Conservation (phyloP, 2,329 filamentous ascomycete genomes). For the Venturia oleaginea region DNA sequence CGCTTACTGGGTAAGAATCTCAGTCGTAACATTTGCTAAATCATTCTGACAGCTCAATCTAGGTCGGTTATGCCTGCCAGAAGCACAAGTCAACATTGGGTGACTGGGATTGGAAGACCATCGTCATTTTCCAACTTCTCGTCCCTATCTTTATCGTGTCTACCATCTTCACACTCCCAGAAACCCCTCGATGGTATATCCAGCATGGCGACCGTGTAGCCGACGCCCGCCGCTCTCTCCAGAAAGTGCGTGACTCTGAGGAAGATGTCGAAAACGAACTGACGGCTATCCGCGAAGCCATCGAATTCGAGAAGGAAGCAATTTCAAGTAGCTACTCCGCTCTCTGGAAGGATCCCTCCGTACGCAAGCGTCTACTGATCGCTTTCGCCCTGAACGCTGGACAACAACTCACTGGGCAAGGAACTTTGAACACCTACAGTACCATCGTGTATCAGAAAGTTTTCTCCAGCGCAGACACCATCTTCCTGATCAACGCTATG, state of each 20-base stretch:
- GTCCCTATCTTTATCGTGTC: conserved; percentile 53
- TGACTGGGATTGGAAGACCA: conserved; percentile 66
- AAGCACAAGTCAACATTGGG: conserved; percentile 48
- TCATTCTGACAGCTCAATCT: background rate
- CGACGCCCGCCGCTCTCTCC: conserved; percentile 48
- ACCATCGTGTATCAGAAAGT: conserved; percentile 67
- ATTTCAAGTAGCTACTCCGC: conserved; percentile 54
- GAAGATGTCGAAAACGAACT: conserved; percentile 60
- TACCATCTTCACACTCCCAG: conserved; percentile 57
- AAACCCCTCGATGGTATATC: conserved; percentile 60
- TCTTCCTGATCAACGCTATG: conserved; percentile 64
- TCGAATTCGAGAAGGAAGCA: conserved; percentile 64
- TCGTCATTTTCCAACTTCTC: conserved; percentile 65
- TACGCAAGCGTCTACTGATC: conserved; percentile 57
- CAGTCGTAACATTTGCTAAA: background rate
- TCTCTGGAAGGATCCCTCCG: conserved; percentile 60
- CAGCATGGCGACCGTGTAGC: conserved; percentile 52
- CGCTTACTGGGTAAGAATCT: conserved; percentile 50
- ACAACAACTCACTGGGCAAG: conserved; percentile 64
- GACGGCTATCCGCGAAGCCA: conserved; percentile 54
- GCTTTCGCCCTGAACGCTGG: conserved; percentile 60
- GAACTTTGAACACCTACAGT: conserved; percentile 63
- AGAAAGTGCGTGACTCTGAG: conserved; percentile 53
- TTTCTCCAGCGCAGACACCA: conserved; percentile 48
- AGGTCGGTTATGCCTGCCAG: conserved; percentile 46